phyloP scores from a whole-genome alignment of 495 filamentous ascomycete genomes.

The Penicillium lividum region DNA sequence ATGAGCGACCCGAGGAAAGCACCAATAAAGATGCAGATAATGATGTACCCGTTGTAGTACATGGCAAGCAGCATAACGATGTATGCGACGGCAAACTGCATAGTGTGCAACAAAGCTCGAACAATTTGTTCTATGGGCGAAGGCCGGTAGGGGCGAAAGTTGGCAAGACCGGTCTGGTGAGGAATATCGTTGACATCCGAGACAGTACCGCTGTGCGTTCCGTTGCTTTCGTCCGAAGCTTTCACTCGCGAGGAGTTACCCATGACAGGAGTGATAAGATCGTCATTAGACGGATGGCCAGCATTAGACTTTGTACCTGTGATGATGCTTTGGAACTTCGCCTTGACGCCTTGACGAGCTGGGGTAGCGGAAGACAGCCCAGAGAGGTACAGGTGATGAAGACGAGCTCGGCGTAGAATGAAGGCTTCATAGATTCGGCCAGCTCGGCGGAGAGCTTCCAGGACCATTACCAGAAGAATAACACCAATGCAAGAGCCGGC shows the following conservation, averaged over 20 bases:
- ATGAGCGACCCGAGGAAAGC: conserved; percentile 60
- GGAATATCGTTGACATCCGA: background rate
- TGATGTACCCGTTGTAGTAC: conserved; percentile 63
- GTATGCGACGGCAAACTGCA: conserved; percentile 71
- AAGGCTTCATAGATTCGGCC: conserved; percentile 62
- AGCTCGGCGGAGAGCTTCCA: conserved; percentile 63
- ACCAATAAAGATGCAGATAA: conserved; percentile 46
- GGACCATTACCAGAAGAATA: conserved; percentile 59
- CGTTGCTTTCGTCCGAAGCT: background rate
- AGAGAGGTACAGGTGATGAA: conserved; percentile 21
- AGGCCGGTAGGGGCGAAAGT: conserved; percentile 41
- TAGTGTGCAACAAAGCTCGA: conserved; percentile 62
- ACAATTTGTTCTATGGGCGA: conserved; percentile 57
- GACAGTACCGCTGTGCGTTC: too few species aligned
- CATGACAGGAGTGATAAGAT: conserved; percentile 9
- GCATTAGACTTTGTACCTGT: background rate
- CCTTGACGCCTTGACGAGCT: background rate
- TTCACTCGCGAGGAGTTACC: background rate
- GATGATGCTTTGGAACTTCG: background rate
- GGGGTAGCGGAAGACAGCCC: background rate
- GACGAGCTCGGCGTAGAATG: conserved; percentile 46
- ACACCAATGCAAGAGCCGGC: conserved; percentile 72
- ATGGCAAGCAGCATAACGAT: conserved; percentile 70
- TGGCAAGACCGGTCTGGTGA: background rate
- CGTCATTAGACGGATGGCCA: background rate